phyloP scores from a whole-genome alignment of 2,329 filamentous ascomycete genomes.

The Grosmannia serpens region DNA sequence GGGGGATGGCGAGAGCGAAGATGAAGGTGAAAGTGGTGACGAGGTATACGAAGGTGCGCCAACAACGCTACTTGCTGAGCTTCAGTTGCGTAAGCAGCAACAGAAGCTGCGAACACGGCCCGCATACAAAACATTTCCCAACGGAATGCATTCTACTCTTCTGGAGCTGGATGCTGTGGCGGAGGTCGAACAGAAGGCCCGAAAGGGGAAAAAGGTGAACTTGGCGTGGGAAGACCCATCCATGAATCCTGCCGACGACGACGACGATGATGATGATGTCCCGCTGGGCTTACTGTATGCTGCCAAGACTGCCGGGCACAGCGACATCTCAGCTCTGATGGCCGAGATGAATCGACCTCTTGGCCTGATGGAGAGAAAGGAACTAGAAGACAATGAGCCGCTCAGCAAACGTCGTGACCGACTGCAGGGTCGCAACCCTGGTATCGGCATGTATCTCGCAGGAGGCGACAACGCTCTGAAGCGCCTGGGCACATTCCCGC shows the following conservation, averaged over 20 bases:
- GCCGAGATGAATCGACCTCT: constrained; percentile 52
- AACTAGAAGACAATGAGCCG: constrained; percentile 87
- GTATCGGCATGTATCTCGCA: constrained; percentile 17
- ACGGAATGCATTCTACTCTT: constrained; percentile 83
- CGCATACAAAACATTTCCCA: constrained; percentile 47
- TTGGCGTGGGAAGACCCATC: constrained; percentile 78
- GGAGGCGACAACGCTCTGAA: constrained; percentile 17
- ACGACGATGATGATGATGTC: constrained; percentile 75
- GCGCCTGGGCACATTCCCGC: constrained; percentile 32
- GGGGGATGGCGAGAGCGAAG: constrained; percentile 31
- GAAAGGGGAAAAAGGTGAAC: constrained; percentile 65
- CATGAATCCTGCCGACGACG: constrained; percentile 31
- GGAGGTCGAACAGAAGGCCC: constrained; percentile 66
- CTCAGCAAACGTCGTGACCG: constrained; percentile 66
- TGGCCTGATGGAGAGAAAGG: constrained; percentile 67
- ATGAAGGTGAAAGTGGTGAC: constrained; percentile 33
- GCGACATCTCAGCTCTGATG: constrained; percentile 32
- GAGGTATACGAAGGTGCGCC: constrained; percentile 57
- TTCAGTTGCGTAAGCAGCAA: constrained; percentile 83
- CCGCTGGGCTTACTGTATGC: constrained; percentile 74
- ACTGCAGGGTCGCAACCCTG: constrained; percentile 50
- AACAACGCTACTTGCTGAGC: constrained; percentile 82
- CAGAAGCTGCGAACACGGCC: constrained; percentile 70
- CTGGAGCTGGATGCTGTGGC: constrained; percentile 84
- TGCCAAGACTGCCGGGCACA: constrained; percentile 40